Conservation (phyloP, 2,329 filamentous ascomycete species). For the Paecilomyces fulvus region DNA sequence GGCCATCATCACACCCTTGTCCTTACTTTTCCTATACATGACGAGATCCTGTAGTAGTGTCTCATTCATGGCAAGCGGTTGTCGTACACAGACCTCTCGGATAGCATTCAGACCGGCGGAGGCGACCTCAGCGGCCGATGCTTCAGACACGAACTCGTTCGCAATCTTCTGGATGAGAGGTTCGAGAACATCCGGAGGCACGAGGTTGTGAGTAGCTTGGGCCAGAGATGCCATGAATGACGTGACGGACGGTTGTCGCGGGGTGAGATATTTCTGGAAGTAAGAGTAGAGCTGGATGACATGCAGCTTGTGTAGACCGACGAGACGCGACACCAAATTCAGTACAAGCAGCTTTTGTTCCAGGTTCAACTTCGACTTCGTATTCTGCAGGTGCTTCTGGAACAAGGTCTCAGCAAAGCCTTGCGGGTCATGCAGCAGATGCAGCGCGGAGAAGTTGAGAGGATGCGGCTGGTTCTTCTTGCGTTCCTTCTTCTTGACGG, state of each 20-base stretch:
- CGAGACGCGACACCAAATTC: constrained; percentile 80
- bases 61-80: constrained; percentile 93
- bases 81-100: constrained; percentile 82
- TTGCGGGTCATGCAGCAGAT: constrained; percentile 89
- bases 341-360: constrained; percentile 86
- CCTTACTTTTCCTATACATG: constrained; percentile 93
- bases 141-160: constrained; percentile 96
- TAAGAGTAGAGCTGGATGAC: constrained; percentile 90
- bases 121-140: constrained; percentile 79
- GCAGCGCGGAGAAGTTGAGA: constrained; percentile 92
- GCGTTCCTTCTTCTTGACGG: constrained; percentile 71
- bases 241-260: constrained; percentile 80
- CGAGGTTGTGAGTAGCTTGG: constrained; percentile 81
- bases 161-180: constrained; percentile 91
- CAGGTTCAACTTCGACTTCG: constrained; percentile 73
- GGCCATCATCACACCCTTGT: constrained; percentile 99
- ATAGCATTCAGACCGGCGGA: constrained; percentile 91
- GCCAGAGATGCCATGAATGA: constrained; percentile 88
- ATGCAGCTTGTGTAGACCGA: constrained; percentile 86
- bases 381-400: constrained; percentile 79
- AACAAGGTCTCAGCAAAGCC: constrained; percentile 87
- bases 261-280: constrained; percentile 87
- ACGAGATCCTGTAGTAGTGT: constrained; percentile 93
- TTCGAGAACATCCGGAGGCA: constrained; percentile 86
- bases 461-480: constrained; percentile 83